Evolutionary conservation across 495 filamentous ascomycete species (phyloP), one percentile per base, ranked within the genome.

Genomic region (Bacidia rubella): DNA sequence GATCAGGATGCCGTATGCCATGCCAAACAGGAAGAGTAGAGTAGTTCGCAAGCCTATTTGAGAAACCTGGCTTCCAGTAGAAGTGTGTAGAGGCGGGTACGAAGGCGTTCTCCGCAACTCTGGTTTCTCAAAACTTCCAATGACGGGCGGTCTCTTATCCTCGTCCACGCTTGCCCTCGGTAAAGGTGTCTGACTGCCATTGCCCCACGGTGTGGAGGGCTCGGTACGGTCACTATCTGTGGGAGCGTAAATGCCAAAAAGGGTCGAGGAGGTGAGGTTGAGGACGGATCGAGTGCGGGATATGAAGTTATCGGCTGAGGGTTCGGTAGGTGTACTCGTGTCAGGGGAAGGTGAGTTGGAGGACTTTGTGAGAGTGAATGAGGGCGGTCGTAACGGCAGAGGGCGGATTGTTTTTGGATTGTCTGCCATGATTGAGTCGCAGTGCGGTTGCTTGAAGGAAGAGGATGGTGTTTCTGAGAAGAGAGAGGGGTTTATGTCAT

Each of bases 241-340:
- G 12, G 82, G 85, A 11, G 79, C 76, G 69, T 92, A 97, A 63
- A 97, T 98, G 42, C 92, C 92, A 57, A 81, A 84, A 0, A 97
- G 78, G 1, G 92, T 95, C 2, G 86, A 86, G 12, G 85, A 81
- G 24, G 89, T 95, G 48, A 97, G 76, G 63, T 95, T 94, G 59
- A 90, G 74, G 24, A 86, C 74, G 2, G 89, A 95, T 47, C 80
- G 78, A 25, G 82, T 83, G 49, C 85, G 47, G 17, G 78, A 62
- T 74, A 38, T 38, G 32, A 50, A 50, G 29, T 21, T 50, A 2
- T 50, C 47, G 26, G 65, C 66, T 32, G 65, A 56, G 5, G 64
- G 51, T 49, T 69, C 70, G 53, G 67, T 63, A 7, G 76, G 72
- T 7, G 71, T 70, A 35, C 73, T 63, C 40, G 73, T 67, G 54